Evolutionary conservation across 2,329 filamentous ascomycete species (phyloP).

Genomic region (Epichloe uncinata): DNA sequence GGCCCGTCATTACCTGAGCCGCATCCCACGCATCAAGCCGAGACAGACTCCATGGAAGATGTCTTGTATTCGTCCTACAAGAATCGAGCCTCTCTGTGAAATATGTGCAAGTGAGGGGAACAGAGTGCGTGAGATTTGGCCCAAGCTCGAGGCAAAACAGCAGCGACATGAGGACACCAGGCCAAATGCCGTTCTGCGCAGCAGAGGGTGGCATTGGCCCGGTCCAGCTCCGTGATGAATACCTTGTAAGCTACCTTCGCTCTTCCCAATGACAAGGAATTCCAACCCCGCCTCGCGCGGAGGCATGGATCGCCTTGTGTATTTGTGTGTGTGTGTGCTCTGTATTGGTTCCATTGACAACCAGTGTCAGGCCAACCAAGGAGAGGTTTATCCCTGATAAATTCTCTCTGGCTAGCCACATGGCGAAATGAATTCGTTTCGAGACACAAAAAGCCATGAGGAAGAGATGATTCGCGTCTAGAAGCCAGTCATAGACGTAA

Average conservation of each 20-base stretch:
- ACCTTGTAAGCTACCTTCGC: slow-evolving; percentile 14
- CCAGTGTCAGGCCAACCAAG: slow-evolving; percentile 27
- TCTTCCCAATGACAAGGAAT: slow-evolving; percentile 12
- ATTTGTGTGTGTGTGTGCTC: slow-evolving; percentile 3
- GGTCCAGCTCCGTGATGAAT: slow-evolving; percentile 18
- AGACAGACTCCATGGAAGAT: background rate
- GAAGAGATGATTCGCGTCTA: slow-evolving; percentile 8
- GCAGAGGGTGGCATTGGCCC: slow-evolving; percentile 14
- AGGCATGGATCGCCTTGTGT: background rate
- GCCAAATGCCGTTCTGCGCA: slow-evolving; percentile 13
- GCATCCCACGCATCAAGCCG: background rate
- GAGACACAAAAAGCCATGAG: slow-evolving; percentile 14
- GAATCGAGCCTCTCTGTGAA: background rate
- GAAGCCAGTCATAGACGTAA: slow-evolving; percentile 17
- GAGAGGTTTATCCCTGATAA: slow-evolving; percentile 25
- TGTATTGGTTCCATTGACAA: slow-evolving; percentile 26
- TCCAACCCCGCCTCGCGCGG: slow-evolving; percentile 4
- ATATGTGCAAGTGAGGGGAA: background rate
- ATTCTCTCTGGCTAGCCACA: slow-evolving; percentile 17
- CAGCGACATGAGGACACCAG: slow-evolving; percentile 3
- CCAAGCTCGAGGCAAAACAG: slow-evolving; percentile 4
- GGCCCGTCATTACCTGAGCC: slow-evolving; percentile 1
- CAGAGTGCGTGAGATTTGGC: background rate
- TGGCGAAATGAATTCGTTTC: slow-evolving; percentile 15
- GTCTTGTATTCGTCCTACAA: background rate